Base-by-base conservation (phyloP, 2,329 filamentous ascomycete species). In the Trichophyton mentagrophytes region DNA sequence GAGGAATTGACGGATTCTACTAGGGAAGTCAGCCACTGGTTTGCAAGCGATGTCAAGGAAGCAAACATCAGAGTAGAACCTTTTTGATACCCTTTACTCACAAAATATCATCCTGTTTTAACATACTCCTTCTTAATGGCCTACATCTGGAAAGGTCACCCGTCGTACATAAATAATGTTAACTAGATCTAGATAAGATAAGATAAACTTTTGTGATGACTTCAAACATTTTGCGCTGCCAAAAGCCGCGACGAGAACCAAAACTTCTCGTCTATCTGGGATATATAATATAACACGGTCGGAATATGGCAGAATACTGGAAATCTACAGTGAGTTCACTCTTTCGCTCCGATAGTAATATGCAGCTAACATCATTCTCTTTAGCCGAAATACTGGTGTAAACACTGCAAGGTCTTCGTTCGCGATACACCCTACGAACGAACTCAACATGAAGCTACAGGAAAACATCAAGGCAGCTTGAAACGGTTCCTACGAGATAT, bases 371-470 rank as follows among this genome's bases (percentile, higher is more conserved):
- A 25, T 7, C 6, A 9, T 33, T 30, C 15, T 25, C 5, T 53
- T 57, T 61, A 85, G 73, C 91, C 91, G 4, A 92, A 87, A 72
- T 95, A 95, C 77, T 97, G 91, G 90, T 99, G 93, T 83, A 97
- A 97, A 74, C 89, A 96, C 79, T 99, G 93, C 82, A 84, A 85
- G 70, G 83, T 82, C 71, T 97, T 85, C 74, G 88, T 99, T 57
- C 88, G 89, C 75, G 93, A 99, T 78, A 96, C 91, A 22, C 86
- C 89, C 67, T 84, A 96, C 73, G 91, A 96, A 73, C 87, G 86
- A 67, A 81, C 85, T 65, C 92, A 96, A 74, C 91, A 96, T 76
- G 91, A 96, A 74, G 83, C 88, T 27, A 95, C 89, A 0, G 86
- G 78, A 13, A 90, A 86, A 72, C 91, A 96, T 73, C 90, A 96